Conservation (phyloP, 768 basidiomycete species). For the Agaricus blazei region DNA sequence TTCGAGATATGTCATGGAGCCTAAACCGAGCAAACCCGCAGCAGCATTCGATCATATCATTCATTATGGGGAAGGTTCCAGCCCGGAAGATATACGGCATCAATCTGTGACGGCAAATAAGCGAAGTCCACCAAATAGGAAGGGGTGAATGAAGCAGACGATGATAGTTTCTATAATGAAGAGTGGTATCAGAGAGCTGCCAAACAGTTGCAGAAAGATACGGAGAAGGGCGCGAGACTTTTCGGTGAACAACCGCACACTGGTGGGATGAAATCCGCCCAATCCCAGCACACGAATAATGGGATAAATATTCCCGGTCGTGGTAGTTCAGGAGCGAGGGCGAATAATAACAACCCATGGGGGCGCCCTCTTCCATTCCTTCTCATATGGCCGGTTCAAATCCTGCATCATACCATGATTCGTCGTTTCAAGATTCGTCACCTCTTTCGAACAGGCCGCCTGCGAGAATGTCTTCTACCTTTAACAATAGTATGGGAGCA, state of each 20-base stretch:
- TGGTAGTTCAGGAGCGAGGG: background rate
- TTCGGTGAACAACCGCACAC: background rate
- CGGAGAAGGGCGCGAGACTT: background rate
- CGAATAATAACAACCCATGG: background rate
- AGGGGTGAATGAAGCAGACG: background rate
- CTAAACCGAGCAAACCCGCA: constrained; percentile 6
- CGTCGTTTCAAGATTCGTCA: background rate
- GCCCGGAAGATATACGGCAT: constrained; percentile 1
- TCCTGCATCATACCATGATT: background rate
- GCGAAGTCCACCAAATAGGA: background rate
- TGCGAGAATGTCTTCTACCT: background rate
- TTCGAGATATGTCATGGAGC: constrained; percentile 3
- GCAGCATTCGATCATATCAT: constrained; percentile 1
- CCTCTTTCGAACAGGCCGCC: constrained; percentile 1
- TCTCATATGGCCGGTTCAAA: no score
- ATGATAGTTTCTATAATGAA: background rate
- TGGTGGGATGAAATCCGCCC: background rate
- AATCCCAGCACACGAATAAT: background rate
- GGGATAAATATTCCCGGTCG: background rate
- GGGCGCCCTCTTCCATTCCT: background rate
- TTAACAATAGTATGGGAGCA: background rate
- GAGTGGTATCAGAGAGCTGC: constrained; percentile 6
- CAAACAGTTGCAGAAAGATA: background rate
- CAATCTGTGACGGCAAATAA: background rate
- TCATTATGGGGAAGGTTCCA: background rate